phyloP scores from a whole-genome alignment of 2,329 filamentous ascomycete species.

The Xylariaceae sp. region DNA sequence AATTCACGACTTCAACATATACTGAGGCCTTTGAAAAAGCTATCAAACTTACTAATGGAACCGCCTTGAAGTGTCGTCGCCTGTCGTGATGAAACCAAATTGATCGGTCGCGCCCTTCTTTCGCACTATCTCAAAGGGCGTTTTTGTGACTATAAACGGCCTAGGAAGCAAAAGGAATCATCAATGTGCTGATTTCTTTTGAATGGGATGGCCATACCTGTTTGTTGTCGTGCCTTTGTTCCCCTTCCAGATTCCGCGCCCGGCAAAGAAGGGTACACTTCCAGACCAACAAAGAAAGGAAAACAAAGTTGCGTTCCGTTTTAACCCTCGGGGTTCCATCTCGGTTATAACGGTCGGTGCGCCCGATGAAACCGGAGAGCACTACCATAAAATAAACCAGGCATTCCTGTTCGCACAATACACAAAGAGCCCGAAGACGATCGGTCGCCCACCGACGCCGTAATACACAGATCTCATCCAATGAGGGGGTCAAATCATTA shows the following conservation, averaged over 20 bases:
- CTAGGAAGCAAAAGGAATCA: background rate
- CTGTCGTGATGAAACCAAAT: background rate
- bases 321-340: background rate
- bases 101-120: background rate
- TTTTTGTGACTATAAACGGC: background rate
- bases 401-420: background rate
- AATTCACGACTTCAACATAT: background rate
- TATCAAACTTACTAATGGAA: too few species aligned
- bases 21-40: background rate
- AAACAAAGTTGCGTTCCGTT: background rate
- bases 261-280: background rate
- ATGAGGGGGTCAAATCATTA: background rate
- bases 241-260: background rate
- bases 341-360: background rate
- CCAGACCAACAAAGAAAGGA: background rate
- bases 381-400: background rate
- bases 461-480: background rate
- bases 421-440: background rate
- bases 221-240: background rate
- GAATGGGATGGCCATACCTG: background rate
- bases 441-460: background rate
- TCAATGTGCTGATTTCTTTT: background rate
- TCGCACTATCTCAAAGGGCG: background rate
- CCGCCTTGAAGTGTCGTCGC: background rate
- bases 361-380: background rate